Conservation (phyloP, 2,329 filamentous ascomycete species). For the Ceratocystis cacaofunesta region DNA sequence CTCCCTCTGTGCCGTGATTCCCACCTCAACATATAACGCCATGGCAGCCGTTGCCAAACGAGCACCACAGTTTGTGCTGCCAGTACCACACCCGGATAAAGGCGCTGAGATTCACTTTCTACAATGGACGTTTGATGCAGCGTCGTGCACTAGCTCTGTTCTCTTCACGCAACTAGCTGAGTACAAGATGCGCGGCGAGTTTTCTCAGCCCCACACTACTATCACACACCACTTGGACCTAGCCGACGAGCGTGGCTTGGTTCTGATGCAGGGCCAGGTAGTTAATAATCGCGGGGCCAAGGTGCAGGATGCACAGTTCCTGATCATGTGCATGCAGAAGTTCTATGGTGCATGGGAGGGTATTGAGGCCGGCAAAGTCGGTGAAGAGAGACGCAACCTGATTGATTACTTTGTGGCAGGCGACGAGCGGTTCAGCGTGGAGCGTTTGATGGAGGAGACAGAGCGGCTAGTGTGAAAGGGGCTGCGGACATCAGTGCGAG, state of each 20-base stretch:
- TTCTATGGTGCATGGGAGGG: conserved; percentile 64
- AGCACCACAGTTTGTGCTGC: conserved; percentile 82
- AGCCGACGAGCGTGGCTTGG: conserved; percentile 55
- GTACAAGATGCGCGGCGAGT: conserved; percentile 83
- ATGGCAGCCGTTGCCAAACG: conserved; percentile 57
- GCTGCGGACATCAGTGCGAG: neutral
- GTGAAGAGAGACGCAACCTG: conserved; percentile 49
- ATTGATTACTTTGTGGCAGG: conserved; percentile 71
- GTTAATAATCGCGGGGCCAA: conserved; percentile 61
- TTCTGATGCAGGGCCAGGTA: conserved; percentile 74
- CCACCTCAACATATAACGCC: conserved; percentile 53
- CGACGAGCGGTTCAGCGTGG: conserved; percentile 64
- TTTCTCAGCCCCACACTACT: conserved; percentile 80
- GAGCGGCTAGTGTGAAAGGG: conserved; percentile 52
- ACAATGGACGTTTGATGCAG: conserved; percentile 79
- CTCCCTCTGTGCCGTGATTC: conserved; percentile 73
- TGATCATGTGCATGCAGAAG: conserved; percentile 83
- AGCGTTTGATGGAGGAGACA: conserved; percentile 74
- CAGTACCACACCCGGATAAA: conserved; percentile 51
- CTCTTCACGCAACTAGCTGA: conserved; percentile 91
- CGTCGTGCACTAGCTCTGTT: conserved; percentile 52
- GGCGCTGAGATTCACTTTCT: conserved; percentile 91
- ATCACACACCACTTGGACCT: conserved; percentile 84
- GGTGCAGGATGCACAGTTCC: conserved; percentile 71
- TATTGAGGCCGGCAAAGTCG: conserved; percentile 25